These are phyloP conservation scores for Tetrahymena thermophila DNA, from an alignment of 73 alveolate genomes.

Conservation along the genomic window DNA sequence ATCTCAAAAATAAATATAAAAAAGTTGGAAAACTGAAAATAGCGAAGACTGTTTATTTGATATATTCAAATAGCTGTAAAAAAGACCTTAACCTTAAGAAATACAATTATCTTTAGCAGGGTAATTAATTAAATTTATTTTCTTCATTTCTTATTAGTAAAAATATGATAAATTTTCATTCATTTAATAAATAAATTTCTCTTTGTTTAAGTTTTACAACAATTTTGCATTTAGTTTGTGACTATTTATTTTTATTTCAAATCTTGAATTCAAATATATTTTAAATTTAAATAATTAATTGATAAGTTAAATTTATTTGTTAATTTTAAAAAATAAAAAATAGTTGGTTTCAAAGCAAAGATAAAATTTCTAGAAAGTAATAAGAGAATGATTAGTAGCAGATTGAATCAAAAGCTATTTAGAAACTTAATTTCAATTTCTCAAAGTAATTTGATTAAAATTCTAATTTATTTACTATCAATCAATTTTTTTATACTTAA, in stretches of 20 bases:
- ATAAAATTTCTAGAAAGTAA: not conserved
- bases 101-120: not conserved
- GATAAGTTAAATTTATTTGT: too few relatives aligned
- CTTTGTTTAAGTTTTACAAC: too few relatives aligned
- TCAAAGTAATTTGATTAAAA: not conserved
- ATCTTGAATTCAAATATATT: too few relatives aligned
- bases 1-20: not conserved
- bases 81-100: not conserved
- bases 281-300: too few relatives aligned
- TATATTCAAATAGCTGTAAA: not conserved
- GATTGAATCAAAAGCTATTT: not conserved
- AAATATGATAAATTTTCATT: too few relatives aligned
- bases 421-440: not conserved
- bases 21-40: not conserved
- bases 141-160: too few relatives aligned
- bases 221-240: too few relatives aligned
- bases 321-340: too few relatives aligned
- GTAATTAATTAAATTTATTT: not conserved
- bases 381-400: not conserved
- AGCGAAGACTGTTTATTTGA: not conserved
- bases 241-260: too few relatives aligned
- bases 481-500: not conserved
- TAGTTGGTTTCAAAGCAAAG: not conserved
- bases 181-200: too few relatives aligned
- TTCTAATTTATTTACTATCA: not conserved